Percentiles rank a stretch among this genome's conserved stretches.
Conservation (phyloP, 2,329 filamentous ascomycete genomes). For the Epichloe gansuensis region DNA sequence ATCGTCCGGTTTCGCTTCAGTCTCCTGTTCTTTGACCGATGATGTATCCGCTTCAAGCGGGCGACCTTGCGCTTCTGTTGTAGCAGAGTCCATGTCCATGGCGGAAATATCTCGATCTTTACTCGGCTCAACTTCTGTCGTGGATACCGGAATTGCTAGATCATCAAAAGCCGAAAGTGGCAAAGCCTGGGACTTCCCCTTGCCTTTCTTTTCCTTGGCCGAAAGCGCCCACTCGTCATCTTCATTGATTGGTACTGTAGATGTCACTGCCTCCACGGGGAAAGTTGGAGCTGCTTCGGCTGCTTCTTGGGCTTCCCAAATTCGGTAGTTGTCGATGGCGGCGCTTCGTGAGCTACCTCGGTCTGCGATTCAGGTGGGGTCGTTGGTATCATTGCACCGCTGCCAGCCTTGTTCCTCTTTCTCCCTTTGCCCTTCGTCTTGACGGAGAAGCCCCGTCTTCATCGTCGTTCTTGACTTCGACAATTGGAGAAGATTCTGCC, state of each 20-base stretch:
- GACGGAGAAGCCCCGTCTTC: slow-evolving; percentile 20
- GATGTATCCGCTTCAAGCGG: neutral
- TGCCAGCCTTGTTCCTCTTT: slow-evolving; percentile 17
- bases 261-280: neutral
- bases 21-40: neutral
- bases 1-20: slow-evolving; percentile 13
- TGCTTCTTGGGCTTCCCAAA: neutral
- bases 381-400: slow-evolving; percentile 3
- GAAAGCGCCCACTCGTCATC: slow-evolving; percentile 11
- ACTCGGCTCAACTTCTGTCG: neutral
- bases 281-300: neutral
- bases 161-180: neutral
- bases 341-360: neutral
- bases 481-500: neutral
- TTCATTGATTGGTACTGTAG: neutral
- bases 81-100: neutral
- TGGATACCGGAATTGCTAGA: neutral
- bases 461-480: slow-evolving; percentile 7
- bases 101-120: neutral
- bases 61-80: neutral
- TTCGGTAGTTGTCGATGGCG: neutral
- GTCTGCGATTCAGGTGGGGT: slow-evolving; percentile 1
- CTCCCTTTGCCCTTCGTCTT: slow-evolving; percentile 33
- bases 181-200: slow-evolving; percentile 15
- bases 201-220: slow-evolving; percentile 22